Percentiles rank a stretch among this genome's conserved stretches.
Evolutionary conservation across 139 green algal species (phyloP).

Genomic region (Chloropicon primus): DNA sequence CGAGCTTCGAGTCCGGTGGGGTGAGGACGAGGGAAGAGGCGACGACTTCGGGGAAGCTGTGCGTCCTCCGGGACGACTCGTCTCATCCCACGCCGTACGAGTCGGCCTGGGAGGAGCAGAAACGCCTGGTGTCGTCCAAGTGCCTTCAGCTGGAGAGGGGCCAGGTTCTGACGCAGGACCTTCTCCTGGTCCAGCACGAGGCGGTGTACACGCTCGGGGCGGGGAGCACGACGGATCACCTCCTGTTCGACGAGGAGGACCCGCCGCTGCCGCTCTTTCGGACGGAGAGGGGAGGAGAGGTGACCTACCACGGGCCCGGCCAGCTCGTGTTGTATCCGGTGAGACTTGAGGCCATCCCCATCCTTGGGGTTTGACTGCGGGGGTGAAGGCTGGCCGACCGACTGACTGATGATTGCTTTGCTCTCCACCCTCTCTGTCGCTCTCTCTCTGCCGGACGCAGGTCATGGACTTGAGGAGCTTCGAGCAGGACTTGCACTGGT

Average conservation of each 20-base stretch:
- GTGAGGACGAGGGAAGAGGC: too few species aligned
- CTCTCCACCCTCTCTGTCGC: neutral
- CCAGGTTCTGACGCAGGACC: neutral
- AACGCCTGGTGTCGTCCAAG: neutral
- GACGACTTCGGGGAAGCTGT: too few species aligned
- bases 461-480: slow-evolving; percentile 47
- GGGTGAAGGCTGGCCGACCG: neutral
- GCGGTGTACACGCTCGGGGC: slow-evolving; percentile 60
- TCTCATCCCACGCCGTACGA: too few species aligned
- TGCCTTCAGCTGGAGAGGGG: neutral
- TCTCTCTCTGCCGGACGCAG: neutral
- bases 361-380: too few species aligned
- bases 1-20: too few species aligned
- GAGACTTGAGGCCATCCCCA: neutral
- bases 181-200: slow-evolving; percentile 54
- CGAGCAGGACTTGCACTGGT: slow-evolving; percentile 59
- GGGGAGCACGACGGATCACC: slow-evolving; percentile 23
- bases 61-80: too few species aligned
- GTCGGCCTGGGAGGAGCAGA: slow-evolving; percentile 11
- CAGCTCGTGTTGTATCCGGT: slow-evolving; percentile 56
- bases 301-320: slow-evolving; percentile 66
- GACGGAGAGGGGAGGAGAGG: slow-evolving; percentile 60
- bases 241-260: slow-evolving; percentile 40
- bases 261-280: slow-evolving; percentile 39
- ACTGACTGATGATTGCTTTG: neutral